These are phyloP conservation scores for Aspergillus latus DNA, from an alignment of 2,329 filamentous ascomycete genomes.

Conservation along the genomic window DNA sequence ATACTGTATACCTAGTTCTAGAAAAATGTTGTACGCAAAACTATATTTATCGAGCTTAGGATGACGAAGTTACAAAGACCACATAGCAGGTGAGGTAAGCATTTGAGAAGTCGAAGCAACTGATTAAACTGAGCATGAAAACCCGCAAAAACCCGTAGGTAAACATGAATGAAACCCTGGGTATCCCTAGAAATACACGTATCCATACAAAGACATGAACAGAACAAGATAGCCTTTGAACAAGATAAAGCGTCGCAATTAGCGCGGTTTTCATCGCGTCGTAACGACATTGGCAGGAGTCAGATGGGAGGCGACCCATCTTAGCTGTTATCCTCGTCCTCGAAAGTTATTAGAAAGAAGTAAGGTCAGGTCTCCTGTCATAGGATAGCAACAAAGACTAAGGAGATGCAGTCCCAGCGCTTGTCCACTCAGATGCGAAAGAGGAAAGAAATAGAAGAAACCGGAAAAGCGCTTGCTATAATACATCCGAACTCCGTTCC, in stretches of 20 bases:
- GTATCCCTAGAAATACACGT: conserved; percentile 17
- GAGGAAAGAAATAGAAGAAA: conserved; percentile 2
- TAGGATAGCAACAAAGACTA: conserved; percentile 2
- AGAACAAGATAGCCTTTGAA: background rate
- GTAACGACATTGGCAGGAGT: conserved; percentile 11
- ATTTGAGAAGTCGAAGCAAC: background rate
- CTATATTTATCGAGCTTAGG: too few relatives aligned
- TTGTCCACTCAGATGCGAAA: conserved; percentile 19
- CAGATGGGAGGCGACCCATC: background rate
- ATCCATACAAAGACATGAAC: conserved; percentile 10
- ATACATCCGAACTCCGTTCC: conserved; percentile 24
- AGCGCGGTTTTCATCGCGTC: conserved; percentile 16
- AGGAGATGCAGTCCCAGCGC: conserved; percentile 14
- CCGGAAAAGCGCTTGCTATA: conserved; percentile 8
- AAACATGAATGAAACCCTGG: conserved; percentile 4
- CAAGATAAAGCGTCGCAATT: conserved; percentile 2
- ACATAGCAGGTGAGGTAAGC: too few relatives aligned
- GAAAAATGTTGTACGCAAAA: too few relatives aligned
- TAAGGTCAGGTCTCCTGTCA: background rate
- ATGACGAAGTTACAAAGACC: too few relatives aligned
- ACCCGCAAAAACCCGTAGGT: background rate
- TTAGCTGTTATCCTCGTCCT: background rate
- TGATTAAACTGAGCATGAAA: background rate
- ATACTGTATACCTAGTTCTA: too few relatives aligned
- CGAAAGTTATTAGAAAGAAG: conserved; percentile 3